Evolutionary conservation across 208 protist species (phyloP).

Genomic region (Vickermania ingenoplastis): DNA sequence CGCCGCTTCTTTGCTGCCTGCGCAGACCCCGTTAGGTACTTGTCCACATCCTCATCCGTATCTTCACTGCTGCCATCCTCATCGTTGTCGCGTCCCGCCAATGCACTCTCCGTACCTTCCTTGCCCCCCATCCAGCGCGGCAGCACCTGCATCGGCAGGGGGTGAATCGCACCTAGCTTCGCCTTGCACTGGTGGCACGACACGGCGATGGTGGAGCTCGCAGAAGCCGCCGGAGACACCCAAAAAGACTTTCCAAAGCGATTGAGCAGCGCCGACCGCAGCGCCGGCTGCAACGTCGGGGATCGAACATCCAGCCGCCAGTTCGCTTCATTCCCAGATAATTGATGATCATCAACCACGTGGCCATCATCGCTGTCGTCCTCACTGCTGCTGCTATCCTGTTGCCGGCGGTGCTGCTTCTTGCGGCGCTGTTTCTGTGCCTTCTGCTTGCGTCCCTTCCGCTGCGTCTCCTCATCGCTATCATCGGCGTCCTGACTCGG

Average conservation of each 20-base stretch:
- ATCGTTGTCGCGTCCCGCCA: not conserved
- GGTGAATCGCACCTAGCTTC: not conserved
- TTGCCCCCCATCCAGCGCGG: no score
- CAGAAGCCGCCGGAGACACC: not conserved
- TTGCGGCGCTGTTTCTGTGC: no score
- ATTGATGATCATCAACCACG: no score
- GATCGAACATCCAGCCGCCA: not conserved
- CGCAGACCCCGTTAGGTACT: not conserved
- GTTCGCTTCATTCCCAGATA: no score
- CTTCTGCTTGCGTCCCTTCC: no score
- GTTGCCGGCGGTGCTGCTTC: no score
- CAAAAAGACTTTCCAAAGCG: not conserved
- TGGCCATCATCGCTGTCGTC: no score
- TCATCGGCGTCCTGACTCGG: no score
- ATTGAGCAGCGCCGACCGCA: not conserved
- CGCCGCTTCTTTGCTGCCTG: not conserved
- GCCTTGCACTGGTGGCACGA: not conserved
- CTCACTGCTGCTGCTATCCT: not conserved
- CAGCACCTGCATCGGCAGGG: no score
- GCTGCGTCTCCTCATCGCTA: no score
- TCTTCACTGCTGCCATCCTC: not conserved
- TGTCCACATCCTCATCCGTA: not conserved
- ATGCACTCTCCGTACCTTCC: not conserved
- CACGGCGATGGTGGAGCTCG: not conserved
- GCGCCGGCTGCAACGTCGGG: not conserved